A percentile compares a stretch with the other conserved stretches of the same genome.
These are phyloP conservation scores for Carpinus viminea DNA, from an alignment of 306 rosid genomes.

Conservation along the genomic window DNA sequence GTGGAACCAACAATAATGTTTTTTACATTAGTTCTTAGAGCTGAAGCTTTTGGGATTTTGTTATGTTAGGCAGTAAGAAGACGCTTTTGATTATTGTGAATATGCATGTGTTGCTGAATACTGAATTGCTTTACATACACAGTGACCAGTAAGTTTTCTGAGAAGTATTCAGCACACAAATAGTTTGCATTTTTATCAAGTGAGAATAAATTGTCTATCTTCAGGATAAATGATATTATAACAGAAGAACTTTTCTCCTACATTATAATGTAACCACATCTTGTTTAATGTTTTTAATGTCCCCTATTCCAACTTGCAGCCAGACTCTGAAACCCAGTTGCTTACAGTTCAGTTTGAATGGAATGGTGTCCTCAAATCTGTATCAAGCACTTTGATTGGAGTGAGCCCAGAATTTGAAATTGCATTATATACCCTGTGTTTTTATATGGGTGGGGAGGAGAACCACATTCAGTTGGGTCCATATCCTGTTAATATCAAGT, in stretches of 20 bases:
- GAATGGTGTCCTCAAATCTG: conserved; percentile 88
- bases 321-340: conserved; percentile 89
- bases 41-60: too few relatives aligned
- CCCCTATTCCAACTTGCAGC: conserved; percentile 55
- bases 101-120: not conserved
- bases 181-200: not conserved
- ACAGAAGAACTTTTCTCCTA: not conserved
- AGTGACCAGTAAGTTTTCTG: not conserved
- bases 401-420: conserved; percentile 98
- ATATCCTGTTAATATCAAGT: conserved; percentile 76
- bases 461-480: conserved; percentile 86
- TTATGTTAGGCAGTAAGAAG: too few relatives aligned
- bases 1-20: too few relatives aligned
- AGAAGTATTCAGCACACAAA: not conserved
- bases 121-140: not conserved
- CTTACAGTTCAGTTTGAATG: conserved; percentile 91
- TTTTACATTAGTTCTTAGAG: too few relatives aligned
- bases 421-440: conserved; percentile 86
- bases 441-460: conserved; percentile 72
- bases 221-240: not conserved
- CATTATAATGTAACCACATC: conserved; percentile 21
- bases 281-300: conserved; percentile 20
- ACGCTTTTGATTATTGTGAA: not conserved
- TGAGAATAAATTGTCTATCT: not conserved
- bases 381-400: conserved; percentile 92